Evolutionary conservation across 2,329 filamentous ascomycete species (phyloP).

Genomic region (Acephala macrosclerotiorum): DNA sequence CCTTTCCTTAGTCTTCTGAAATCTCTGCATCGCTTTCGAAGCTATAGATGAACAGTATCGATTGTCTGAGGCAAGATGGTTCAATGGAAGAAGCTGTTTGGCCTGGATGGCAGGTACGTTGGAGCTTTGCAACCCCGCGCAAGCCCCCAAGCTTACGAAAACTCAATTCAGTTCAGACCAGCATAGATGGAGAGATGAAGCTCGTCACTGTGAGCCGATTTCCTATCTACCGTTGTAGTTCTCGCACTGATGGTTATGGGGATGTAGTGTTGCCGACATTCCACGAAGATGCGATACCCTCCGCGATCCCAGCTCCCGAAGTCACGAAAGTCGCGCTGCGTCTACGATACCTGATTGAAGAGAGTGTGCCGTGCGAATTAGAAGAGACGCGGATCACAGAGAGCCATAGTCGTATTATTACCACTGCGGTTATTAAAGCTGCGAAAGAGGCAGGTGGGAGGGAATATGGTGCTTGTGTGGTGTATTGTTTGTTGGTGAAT

Average conservation of each 20-base stretch:
- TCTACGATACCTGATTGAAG: constrained; percentile 88
- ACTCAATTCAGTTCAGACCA: constrained; percentile 31
- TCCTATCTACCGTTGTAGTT: neutral
- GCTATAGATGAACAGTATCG: neutral
- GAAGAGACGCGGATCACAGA: constrained; percentile 76
- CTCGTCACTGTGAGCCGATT: constrained; percentile 37
- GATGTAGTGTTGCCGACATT: constrained; percentile 70
- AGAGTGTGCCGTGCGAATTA: constrained; percentile 89
- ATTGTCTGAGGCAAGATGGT: constrained; percentile 33
- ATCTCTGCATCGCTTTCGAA: neutral
- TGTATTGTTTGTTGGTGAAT: constrained; percentile 45
- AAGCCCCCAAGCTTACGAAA: constrained; percentile 18
- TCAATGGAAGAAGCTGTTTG: constrained; percentile 43
- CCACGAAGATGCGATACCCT: constrained; percentile 62
- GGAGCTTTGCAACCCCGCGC: constrained; percentile 19
- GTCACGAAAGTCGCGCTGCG: constrained; percentile 91
- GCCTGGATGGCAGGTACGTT: constrained; percentile 39
- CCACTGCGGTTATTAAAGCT: constrained; percentile 77
- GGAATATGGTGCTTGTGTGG: constrained; percentile 79
- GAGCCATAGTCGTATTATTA: constrained; percentile 88
- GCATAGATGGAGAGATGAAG: constrained; percentile 40
- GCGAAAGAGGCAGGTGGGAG: constrained; percentile 73
- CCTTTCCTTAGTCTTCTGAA: neutral
- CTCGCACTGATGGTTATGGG: neutral
- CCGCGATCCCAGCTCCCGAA: constrained; percentile 76